Base-by-base conservation (phyloP, 164 flowering plant genomes). In the Magnolia kwangsiensis region DNA sequence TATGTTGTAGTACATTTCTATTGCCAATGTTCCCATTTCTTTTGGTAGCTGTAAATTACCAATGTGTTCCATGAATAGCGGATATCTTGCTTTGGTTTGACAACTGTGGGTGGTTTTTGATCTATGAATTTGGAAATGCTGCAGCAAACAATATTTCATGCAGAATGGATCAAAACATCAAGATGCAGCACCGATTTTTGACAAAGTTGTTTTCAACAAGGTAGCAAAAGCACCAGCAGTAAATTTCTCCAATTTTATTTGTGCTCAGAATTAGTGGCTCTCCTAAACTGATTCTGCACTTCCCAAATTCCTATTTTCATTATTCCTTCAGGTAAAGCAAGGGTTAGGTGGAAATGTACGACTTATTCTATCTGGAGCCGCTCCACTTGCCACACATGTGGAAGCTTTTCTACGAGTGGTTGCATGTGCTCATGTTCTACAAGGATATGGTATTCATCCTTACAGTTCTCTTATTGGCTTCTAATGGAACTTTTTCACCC, bases 291-390 rank as follows among this genome's bases (percentile, higher is more conserved):
- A 14, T 55, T 55, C 13, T 55, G 18, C 61, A 20, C 49, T 10
- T 19, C 14, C 59, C 10, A 21, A 20, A 23, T 21, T 14, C 8
- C 23, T 5, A 49, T 7, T 37, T 37, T 51, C 49, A 16, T 72
- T 19, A 73, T 70, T 76, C 75, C 20, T 65, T 69, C 80, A 96
- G 99, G 90, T 96, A 45, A 96, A 90, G 79, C 86, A 92, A 89
- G 95, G 97, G 21, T 81, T 96, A 77, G 99, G 99, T 71, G 99
- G 99, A 31, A 89, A 82, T 8, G 88, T 96, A 24, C 85, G 98
- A 20, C 88, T 96, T 16, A 92, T 96, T 80, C 81, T 96, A 51
- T 96, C 98, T 78, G 99, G 99, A 77, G 99, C 94, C 50, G 99
- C 98, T 50, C 98, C 99, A 71, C 96, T 96, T 74, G 83, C 98